A percentile compares a stretch with the other conserved stretches of the same genome.
phyloP scores from a whole-genome alignment of 257 asterid species.

The Petrea volubilis region DNA sequence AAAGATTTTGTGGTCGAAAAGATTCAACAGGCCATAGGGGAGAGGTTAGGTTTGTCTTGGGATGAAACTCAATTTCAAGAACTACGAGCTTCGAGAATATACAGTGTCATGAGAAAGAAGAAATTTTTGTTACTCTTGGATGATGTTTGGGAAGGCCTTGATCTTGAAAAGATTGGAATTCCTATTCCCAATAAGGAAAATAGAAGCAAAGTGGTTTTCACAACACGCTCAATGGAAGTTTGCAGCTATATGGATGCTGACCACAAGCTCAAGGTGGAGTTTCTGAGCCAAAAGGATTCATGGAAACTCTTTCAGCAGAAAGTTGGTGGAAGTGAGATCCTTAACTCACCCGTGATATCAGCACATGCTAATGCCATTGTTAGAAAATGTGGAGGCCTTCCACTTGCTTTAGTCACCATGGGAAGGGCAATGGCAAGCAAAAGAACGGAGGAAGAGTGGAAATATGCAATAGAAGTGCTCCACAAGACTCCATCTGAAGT shows the following conservation, averaged over 20 bases:
- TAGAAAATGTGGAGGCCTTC: conserved; percentile 55
- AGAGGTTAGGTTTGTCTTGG: conserved; percentile 47
- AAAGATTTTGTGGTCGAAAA: conserved; percentile 42
- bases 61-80: conserved; percentile 45
- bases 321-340: conserved; percentile 31
- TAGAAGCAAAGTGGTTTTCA: conserved; percentile 45
- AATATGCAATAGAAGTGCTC: conserved; percentile 39
- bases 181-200: conserved; percentile 38
- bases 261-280: conserved; percentile 45
- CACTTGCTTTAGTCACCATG: conserved; percentile 50
- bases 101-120: conserved; percentile 43
- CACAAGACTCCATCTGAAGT: conserved; percentile 45
- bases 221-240: conserved; percentile 43
- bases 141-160: conserved; percentile 55
- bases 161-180: conserved; percentile 47
- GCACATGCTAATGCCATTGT: conserved; percentile 38
- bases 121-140: conserved; percentile 44
- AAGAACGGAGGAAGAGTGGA: conserved; percentile 42
- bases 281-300: conserved; percentile 39
- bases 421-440: conserved; percentile 56
- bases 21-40: conserved; percentile 50
- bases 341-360: conserved; percentile 20
- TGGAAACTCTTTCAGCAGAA: conserved; percentile 45
- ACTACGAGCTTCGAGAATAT: conserved; percentile 37
- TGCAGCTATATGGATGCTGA: conserved; percentile 51